These are phyloP conservation scores for Candida sanyaensis DNA, from an alignment of 1,139 yeast genomes.

Conservation along the genomic window DNA sequence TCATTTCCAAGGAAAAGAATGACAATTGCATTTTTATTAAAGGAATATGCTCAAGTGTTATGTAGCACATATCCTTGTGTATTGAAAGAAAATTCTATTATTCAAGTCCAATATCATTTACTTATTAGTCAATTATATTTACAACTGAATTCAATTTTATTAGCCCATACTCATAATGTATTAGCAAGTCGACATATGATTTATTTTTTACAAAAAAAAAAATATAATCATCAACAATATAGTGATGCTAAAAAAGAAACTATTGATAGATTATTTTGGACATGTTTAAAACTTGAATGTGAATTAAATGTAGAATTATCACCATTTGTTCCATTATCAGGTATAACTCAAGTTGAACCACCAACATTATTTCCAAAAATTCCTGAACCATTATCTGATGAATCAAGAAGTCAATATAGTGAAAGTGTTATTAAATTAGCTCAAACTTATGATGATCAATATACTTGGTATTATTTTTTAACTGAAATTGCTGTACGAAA, in stretches of 20 bases:
- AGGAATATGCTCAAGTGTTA: constrained; percentile 26
- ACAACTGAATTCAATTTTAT: constrained; percentile 37
- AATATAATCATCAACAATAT: constrained; percentile 8
- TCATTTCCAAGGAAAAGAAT: constrained; percentile 22
- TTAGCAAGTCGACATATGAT: constrained; percentile 38
- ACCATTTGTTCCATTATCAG: constrained; percentile 44
- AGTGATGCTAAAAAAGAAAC: constrained; percentile 11
- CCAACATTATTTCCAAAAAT: constrained; percentile 45
- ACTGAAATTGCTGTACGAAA: constrained; percentile 53
- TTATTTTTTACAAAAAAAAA: constrained; percentile 26
- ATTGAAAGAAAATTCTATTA: constrained; percentile 21
- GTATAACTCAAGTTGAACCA: constrained; percentile 41
- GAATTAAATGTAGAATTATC: constrained; percentile 47
- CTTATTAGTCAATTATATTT: constrained; percentile 38
- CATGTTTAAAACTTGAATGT: constrained; percentile 47
- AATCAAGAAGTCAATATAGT: constrained; percentile 23
- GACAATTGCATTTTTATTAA: constrained; percentile 24
- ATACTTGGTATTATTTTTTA: constrained; percentile 49
- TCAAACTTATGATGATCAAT: constrained; percentile 34
- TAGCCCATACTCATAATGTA: constrained; percentile 35
- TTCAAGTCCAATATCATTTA: constrained; percentile 30
- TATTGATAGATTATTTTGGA: constrained; percentile 40
- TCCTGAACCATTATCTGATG: constrained; percentile 29
- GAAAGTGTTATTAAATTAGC: constrained; percentile 31
- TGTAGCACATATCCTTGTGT: constrained; percentile 26